phyloP scores from a whole-genome alignment of 192 early-diverging fungal genomes.

The Mortierella alpina region DNA sequence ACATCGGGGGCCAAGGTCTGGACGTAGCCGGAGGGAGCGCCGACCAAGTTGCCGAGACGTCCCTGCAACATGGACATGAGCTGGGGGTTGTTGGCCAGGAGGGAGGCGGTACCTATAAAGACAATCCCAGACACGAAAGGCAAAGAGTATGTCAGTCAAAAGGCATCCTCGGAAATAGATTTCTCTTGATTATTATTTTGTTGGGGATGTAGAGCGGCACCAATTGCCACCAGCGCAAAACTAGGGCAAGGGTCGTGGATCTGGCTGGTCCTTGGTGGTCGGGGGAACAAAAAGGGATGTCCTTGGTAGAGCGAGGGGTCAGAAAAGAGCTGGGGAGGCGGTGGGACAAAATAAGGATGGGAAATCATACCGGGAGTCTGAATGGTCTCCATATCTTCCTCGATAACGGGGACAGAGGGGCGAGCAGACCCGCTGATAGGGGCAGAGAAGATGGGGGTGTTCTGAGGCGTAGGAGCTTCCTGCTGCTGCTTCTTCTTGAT shows the following conservation, averaged over 20 bases:
- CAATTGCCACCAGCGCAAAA: no score
- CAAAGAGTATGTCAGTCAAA: neutral
- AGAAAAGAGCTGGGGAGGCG: neutral
- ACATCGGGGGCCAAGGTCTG: conserved; percentile 81
- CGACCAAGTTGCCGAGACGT: conserved; percentile 82
- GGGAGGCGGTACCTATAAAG: conserved; percentile 5
- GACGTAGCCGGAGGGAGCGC: conserved; percentile 77
- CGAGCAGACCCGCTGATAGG: conserved; percentile 63
- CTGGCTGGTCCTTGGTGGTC: no score
- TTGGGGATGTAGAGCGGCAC: no score
- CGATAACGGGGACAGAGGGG: conserved; percentile 57
- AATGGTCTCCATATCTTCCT: conserved; percentile 64
- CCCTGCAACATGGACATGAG: conserved; percentile 82
- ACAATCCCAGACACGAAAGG: neutral
- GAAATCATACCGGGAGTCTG: conserved; percentile 45
- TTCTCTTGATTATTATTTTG: neutral
- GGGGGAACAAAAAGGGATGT: no score
- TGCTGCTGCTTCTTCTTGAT: conserved; percentile 65
- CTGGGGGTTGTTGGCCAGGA: conserved; percentile 62
- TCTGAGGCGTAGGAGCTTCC: conserved; percentile 67
- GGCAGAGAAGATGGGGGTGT: conserved; percentile 66
- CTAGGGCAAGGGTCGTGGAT: no score
- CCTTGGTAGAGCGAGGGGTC: neutral
- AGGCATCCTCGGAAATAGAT: neutral
- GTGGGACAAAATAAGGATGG: neutral